phyloP scores from a whole-genome alignment of 805 yeast genomes.

The Spathaspora passalidarum region DNA sequence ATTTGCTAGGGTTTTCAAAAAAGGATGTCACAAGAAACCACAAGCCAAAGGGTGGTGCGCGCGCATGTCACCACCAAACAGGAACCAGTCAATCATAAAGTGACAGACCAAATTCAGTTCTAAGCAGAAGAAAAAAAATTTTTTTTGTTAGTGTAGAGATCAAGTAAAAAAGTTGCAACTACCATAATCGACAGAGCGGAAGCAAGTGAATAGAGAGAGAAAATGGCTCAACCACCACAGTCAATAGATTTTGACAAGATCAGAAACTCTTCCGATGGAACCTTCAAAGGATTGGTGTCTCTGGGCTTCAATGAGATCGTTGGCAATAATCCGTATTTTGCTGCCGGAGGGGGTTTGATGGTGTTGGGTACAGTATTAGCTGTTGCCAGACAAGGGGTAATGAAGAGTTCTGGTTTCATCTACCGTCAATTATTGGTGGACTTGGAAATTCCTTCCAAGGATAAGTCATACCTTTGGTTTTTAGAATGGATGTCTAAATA shows the following conservation, averaged over 20 bases:
- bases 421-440: constrained; percentile 87
- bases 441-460: constrained; percentile 88
- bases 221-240: constrained; percentile 9
- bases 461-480: constrained; percentile 92
- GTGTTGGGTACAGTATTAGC: constrained; percentile 88
- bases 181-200: too few species aligned
- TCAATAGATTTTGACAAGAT: constrained; percentile 35
- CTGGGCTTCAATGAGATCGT: constrained; percentile 52
- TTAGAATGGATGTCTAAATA: constrained; percentile 92
- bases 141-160: not conserved
- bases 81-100: not conserved
- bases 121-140: constrained; percentile 1
- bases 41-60: not conserved
- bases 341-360: constrained; percentile 99
- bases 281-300: constrained; percentile 28
- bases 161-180: not conserved
- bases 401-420: constrained; percentile 60
- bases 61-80: not conserved
- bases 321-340: constrained; percentile 85
- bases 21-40: not conserved
- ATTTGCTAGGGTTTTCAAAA: not conserved
- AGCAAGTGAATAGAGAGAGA: not conserved
- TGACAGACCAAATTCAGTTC: too few species aligned
- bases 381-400: constrained; percentile 64
- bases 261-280: constrained; percentile 35